Percentiles rank a stretch among this genome's conserved stretches.
Conservation (phyloP, 306 rosid species). For the Inga oerstediana region DNA sequence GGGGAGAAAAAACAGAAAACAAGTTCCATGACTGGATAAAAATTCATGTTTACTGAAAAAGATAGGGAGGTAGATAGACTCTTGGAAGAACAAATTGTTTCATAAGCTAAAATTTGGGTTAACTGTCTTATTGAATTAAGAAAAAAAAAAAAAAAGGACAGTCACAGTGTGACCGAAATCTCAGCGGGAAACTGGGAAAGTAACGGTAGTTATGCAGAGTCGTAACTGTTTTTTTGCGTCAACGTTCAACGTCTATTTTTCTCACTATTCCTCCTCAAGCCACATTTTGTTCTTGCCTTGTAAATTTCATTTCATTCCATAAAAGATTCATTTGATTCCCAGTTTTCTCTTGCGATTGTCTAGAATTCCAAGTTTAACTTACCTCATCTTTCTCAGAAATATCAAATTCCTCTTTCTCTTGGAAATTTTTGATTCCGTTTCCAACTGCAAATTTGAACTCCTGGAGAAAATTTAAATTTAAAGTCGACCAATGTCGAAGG, state of each 20-base stretch:
- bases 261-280: neutral
- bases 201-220: neutral
- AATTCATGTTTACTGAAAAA: too few species aligned
- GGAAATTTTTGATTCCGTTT: neutral
- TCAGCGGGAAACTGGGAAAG: neutral
- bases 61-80: too few species aligned
- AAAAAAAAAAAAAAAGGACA: neutral
- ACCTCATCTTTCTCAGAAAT: neutral
- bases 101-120: too few species aligned
- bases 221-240: neutral
- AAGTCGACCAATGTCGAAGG: slow-evolving; percentile 24
- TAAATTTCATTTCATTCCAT: neutral
- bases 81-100: too few species aligned
- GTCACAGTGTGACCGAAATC: neutral
- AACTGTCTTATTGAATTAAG: too few species aligned
- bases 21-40: too few species aligned
- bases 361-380: neutral
- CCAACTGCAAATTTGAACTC: neutral
- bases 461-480: neutral
- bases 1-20: too few species aligned
- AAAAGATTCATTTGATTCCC: neutral
- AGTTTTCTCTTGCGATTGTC: neutral
- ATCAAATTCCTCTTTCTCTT: neutral
- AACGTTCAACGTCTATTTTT: neutral
- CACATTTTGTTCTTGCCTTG: neutral